Evolutionary conservation across 1,284 basidiomycete species (phyloP), one percentile per base, ranked within the genome.

Genomic region (Fomitopsis pinicola): DNA sequence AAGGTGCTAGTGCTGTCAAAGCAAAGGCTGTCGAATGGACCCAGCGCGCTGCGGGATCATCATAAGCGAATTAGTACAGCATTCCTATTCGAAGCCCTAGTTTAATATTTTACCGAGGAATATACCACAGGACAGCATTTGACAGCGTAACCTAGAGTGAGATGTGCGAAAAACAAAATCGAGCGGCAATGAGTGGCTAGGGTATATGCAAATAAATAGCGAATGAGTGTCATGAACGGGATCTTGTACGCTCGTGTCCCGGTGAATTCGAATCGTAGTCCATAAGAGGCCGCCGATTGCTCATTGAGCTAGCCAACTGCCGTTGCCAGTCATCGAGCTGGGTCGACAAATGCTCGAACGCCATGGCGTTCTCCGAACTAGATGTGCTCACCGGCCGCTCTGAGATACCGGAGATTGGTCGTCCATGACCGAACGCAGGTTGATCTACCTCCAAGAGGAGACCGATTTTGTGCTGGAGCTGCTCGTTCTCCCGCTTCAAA

Each of bases 1-100:
- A 89, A 54, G 95, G 96, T 28, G 89, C 88, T 55, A 83, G 86
- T 35, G 73, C 75, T 42, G 97, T 98, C 42, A 95, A 98, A 78
- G 80, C 86, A 64, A 91, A 90, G 72, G 97, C 97, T 6, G 79
- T 94, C 61, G 91, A 92, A 73, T 98, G 94, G 94, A 91, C 89
- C 66, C 88, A 85, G 71, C 81, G 75, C 69, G 79, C 79, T 56
- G 45, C 54, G 59, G 74, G 75, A 40, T 63, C 67, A 62, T 67
- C 55, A 62, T 68, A 55, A 64, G 64, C 66, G 58, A 62, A 65
- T 79, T 78, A 63, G 64, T 68, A 64, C 60, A 61, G 60, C 61
- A 53, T 61, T 64, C 57, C 42, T 55, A 59, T 30, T 59, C 35
- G 40, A 55, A 61, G 50, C 53, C 19, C 38, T 36, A 57, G 10